Evolutionary conservation across 805 yeast genomes (phyloP).

Genomic region (Zygotorulaspora chibaensis): DNA sequence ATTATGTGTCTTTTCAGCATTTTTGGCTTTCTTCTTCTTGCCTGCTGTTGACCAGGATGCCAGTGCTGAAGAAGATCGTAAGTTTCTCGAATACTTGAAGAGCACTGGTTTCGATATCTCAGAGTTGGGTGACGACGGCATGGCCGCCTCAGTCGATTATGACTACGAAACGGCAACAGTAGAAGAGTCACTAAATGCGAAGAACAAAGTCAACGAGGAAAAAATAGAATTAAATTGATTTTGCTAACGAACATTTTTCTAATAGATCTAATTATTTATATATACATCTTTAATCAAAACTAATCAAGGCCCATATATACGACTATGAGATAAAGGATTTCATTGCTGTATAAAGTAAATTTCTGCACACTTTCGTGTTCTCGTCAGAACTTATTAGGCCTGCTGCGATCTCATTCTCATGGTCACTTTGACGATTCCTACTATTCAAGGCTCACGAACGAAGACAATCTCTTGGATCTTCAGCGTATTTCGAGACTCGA

Average conservation of each 20-base stretch:
- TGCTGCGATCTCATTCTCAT: no score
- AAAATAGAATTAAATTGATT: slow-evolving; percentile 6
- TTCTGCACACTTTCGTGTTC: no score
- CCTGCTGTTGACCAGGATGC: slow-evolving; percentile 85
- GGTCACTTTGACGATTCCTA: no score
- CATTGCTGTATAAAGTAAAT: no score
- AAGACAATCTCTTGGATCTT: no score
- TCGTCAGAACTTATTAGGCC: no score
- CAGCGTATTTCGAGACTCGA: background rate
- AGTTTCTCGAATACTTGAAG: slow-evolving; percentile 62
- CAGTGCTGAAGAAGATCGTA: slow-evolving; percentile 69
- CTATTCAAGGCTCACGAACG: no score
- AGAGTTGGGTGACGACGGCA: slow-evolving; percentile 42
- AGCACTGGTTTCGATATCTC: slow-evolving; percentile 66
- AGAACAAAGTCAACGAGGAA: slow-evolving; percentile 5
- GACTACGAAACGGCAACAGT: slow-evolving; percentile 1
- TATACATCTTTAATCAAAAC: background rate
- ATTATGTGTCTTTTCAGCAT: slow-evolving; percentile 67
- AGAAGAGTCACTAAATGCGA: slow-evolving; percentile 1
- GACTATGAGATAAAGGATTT: no score
- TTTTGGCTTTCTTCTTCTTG: slow-evolving; percentile 62
- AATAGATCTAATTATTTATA: background rate
- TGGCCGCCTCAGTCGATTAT: background rate
- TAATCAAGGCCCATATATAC: no score
- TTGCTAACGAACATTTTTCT: background rate